These are phyloP conservation scores for Aspergillus pseudoterreus DNA, from an alignment of 2,329 filamentous ascomycete species.

Conservation along the genomic window DNA sequence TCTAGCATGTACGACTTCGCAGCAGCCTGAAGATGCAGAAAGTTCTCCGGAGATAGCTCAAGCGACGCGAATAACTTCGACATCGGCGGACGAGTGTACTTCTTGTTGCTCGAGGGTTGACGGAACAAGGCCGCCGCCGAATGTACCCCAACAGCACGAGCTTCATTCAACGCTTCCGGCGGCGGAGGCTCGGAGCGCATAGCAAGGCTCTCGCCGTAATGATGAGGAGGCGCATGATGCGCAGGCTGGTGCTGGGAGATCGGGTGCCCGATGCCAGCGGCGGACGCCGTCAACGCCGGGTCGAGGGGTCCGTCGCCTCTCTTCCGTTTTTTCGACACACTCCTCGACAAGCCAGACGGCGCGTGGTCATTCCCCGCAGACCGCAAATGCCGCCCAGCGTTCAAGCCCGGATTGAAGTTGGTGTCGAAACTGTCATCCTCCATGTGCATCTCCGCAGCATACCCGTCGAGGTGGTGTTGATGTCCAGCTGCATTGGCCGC, in stretches of 20 bases:
- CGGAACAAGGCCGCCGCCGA: slow-evolving; percentile 54
- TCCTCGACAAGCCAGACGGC: slow-evolving; percentile 28
- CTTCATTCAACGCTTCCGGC: slow-evolving; percentile 34
- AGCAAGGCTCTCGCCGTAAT: slow-evolving; percentile 29
- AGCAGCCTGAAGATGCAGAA: slow-evolving; percentile 52
- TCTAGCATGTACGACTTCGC: slow-evolving; percentile 58
- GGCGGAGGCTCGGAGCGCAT: slow-evolving; percentile 37
- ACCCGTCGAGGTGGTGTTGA: slow-evolving; percentile 39
- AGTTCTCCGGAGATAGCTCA: slow-evolving; percentile 54
- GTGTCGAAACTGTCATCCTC: slow-evolving; percentile 39
- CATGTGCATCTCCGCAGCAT: slow-evolving; percentile 37
- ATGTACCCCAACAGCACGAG: slow-evolving; percentile 50
- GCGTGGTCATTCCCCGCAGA: slow-evolving; percentile 25
- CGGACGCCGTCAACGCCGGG: slow-evolving; percentile 28
- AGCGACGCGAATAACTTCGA: slow-evolving; percentile 56
- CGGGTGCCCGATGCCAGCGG: slow-evolving; percentile 21
- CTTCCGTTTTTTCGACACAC: slow-evolving; percentile 39
- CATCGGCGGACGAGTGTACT: slow-evolving; percentile 57
- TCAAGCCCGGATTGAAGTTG: slow-evolving; percentile 26
- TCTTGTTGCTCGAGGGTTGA: slow-evolving; percentile 48
- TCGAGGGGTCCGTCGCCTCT: slow-evolving; percentile 37
- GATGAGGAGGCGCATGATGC: slow-evolving; percentile 23
- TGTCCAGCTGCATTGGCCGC: slow-evolving; percentile 45
- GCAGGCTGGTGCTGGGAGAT: slow-evolving; percentile 19
- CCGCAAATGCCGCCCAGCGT: slow-evolving; percentile 24